Evolutionary conservation across 2,329 filamentous ascomycete species (phyloP), one percentile per base, ranked within the genome.

Genomic region (Venturia asperata): DNA sequence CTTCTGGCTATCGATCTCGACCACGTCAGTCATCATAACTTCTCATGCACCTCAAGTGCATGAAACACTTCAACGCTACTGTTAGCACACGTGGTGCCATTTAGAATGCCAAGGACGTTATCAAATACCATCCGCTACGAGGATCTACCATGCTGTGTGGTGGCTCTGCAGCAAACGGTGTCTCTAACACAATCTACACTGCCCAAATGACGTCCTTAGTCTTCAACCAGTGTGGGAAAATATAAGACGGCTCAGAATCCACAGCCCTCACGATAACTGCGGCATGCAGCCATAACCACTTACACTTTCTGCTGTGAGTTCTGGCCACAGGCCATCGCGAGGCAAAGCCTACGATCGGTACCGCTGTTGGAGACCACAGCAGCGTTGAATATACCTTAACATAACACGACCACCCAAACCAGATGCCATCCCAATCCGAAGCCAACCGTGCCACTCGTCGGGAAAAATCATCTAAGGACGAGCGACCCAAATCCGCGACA

Each of bases 271-370:
- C 13, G 37, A 37, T 15, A 0, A n/a, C 4, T 11, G 52, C 52
- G 27, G 27, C 52, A 58, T 58, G 52, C 52, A 58, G 52, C 52
- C 52, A 39, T 37, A 34, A 37, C 19, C 30, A 62, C 60, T 43
- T 42, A 62, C 39, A 62, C 15, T 27, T 41, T 62, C 39, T 62
- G 60, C 52, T 37, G 52, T 58, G 52, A 58, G 60, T 43, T 43
- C 34, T 27, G 45, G 61, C 61, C 61, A 63, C 61, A 63, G 61
- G 42, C 61, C 61, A 45, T 63, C 61, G 61, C 39, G 10, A 45
- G 61, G 42, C 34, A 37, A 43, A 49, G 61, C 61, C 61, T 63
- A 39, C 43, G 61, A 63, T 63, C 24, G 61, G 61, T 63, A 30
- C 61, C 42, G 45, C 61, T 63, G 61, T 52, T 63, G 61, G 61